These are phyloP conservation scores for Simplicillium aogashimaense DNA, from an alignment of 2,329 filamentous ascomycete species.

Conservation along the genomic window DNA sequence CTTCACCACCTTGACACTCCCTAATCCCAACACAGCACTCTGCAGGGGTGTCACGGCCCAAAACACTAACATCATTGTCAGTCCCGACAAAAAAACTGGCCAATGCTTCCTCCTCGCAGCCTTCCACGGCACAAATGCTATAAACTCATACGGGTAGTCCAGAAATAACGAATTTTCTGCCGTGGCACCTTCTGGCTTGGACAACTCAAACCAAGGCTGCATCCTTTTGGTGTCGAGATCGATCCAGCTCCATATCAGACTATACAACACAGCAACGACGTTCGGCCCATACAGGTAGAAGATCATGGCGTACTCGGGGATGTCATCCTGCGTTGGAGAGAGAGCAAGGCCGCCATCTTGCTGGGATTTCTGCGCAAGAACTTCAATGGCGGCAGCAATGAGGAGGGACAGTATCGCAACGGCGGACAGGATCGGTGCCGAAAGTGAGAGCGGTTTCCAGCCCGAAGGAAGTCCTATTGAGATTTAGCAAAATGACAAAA, in stretches of 20 bases:
- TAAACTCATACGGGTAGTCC: slow-evolving; percentile 37
- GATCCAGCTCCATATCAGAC: slow-evolving; percentile 48
- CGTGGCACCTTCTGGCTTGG: slow-evolving; percentile 28
- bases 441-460: slow-evolving; percentile 2
- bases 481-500: neutral
- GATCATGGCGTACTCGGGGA: slow-evolving; percentile 25
- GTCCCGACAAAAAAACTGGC: slow-evolving; percentile 37
- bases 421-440: slow-evolving; percentile 21
- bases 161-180: slow-evolving; percentile 38
- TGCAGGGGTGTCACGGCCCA: slow-evolving; percentile 46
- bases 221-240: slow-evolving; percentile 49
- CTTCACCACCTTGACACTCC: slow-evolving; percentile 14
- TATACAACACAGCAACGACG: slow-evolving; percentile 42
- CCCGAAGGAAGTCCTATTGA: neutral
- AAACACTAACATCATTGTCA: slow-evolving; percentile 38
- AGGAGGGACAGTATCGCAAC: slow-evolving; percentile 25
- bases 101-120: slow-evolving; percentile 34
- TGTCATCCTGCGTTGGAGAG: slow-evolving; percentile 9
- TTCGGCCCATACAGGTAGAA: slow-evolving; percentile 43
- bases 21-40: slow-evolving; percentile 39
- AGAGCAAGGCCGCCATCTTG: slow-evolving; percentile 28
- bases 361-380: slow-evolving; percentile 28
- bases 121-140: slow-evolving; percentile 20
- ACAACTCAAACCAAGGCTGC: slow-evolving; percentile 51
- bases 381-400: slow-evolving; percentile 33